Base-by-base conservation (phyloP, 2,329 filamentous ascomycete genomes). In the Xylaria hypoxylon region DNA sequence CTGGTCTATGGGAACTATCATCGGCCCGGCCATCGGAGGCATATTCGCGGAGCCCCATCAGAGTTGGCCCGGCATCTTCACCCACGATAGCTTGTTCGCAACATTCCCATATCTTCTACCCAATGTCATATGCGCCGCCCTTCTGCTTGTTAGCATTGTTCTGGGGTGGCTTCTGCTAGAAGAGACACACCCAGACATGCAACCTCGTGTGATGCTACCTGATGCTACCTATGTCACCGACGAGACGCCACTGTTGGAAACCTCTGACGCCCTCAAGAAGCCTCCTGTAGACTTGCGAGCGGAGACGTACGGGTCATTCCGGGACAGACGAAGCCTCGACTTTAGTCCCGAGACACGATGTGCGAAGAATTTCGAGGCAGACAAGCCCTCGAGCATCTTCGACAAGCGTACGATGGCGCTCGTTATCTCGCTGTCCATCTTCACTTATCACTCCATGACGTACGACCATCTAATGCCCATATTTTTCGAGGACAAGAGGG, bases 381-480 rank as follows among this genome's bases (percentile, higher is more conserved):
- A 72, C 5, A 69, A 75, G 64, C 72, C 76, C 26, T 70, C 70
- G 63, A 82, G 75, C 72, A 83, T 86, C 67, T 87, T 85, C 78
- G 83, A 81, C 77, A 83, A 84, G 78, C 87, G 86, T 45, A 89
- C 97, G 67, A 82, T 92, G 71, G 89, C 92, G 78, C 87, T 97
- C 59, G 89, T 96, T 44, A 75, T 93, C n/a, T 91, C 94, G 1
- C 82, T 97, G 53, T 92, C 91, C 50, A 92, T 97, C 69, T 97
- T 97, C 81, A 96, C 93, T 4, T 97, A 97, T 77, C 94, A 97
- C 80, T 93, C 91, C 42, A 97, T 97, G 94, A 94, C 92, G 0
- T 97, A 93, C 79, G 95, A 97, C 75, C 92, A 97, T 77, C 86
- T 97, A 0, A 84, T 97, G 60, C 94, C 94, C 7, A 97, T 97